Evolutionary conservation across 805 yeast genomes (phyloP), one percentile per base, ranked within the genome.

Genomic region (Pichia sporocuriosa): DNA sequence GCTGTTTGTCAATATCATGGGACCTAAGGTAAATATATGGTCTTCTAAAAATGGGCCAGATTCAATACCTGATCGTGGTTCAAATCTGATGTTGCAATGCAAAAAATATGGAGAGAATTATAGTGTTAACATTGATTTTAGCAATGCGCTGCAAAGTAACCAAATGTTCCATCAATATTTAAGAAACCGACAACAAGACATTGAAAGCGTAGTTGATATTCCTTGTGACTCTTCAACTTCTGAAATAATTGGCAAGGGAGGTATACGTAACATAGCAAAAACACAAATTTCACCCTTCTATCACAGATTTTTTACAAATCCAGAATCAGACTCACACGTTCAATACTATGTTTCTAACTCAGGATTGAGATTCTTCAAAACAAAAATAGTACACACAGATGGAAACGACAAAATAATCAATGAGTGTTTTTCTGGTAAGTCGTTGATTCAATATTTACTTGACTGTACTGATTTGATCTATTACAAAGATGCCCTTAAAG

Each of bases 401-500:
- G 22, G 52, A 42, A 12, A 36, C 25, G 40, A 50, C 52, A 6
- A 69, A 72, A 42, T 48, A 4, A 54, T 70, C 2, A 62, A 68
- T n/a, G 70, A 69, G 50, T 72, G 78, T 40, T 70, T 85, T 47
- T 72, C 84, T 2, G 94, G 96, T 0, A 83, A 83, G 51, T 82
- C 93, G 0, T 65, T 82, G 0, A 72, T 79, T 61, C 96, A 88
- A 54, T 90, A 96, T 95, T 54, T 90, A 6, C 70, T 82, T 76
- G 97, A 90, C 48, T 88, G 96, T 55, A 84, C 96, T 1, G 93
- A 85, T 53, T 66, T 81, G 1, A 57, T 79, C 49, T 69, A 69
- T 39, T 55, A 61, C 0, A 62, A 64, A 11, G 84, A 77, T 44
- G 82, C 86, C 0, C 54, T 66, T 0, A 70, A 70, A 19, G 60